Base-by-base conservation (phyloP, 2,329 filamentous ascomycete genomes). In the Aspergillus aculeatus region DNA sequence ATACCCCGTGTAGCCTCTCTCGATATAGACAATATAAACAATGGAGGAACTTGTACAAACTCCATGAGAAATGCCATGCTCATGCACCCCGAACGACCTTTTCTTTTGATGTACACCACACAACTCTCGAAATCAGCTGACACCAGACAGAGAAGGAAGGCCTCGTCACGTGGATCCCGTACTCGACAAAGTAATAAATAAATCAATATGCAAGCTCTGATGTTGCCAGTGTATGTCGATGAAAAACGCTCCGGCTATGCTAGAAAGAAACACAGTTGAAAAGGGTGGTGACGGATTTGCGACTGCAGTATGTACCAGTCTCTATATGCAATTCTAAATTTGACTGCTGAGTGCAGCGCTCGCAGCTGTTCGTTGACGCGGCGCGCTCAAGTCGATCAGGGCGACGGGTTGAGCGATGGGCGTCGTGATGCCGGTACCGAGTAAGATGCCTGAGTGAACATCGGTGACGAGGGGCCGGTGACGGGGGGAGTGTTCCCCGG, bases 381-480 rank as follows among this genome's bases (percentile, higher is more conserved):
- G 12, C 29, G 12, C 29, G 19, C 24, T 26, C 32, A 49, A 14
- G 19, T 35, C 16, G 23, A 41, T 57, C 31, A 68, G n/a, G 63
- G 61, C 5, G 70, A 70, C 12, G 65, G 67, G 47, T 68, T 67
- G 51, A 70, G 48, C 50, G 73, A 75, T 49, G 63, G 68, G 19
- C 68, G 70, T 53, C 72, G 70, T 32, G 69, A 73, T 14, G 61
- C 29, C 3, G 69, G 60, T 26, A 66, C 68, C 38, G 69, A 64
- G 47, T 71, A 74, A 0, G 70, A 68, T 10, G 68, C 66, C 11
- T 64, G 66, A 12, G 66, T 64, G 48, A 74, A 75, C 19, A 72
- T 66, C 9, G 75, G 74, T 7, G 74, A 76, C 14, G 75, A 71
- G 24, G 75, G 74, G 3, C 71, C 69, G 1, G 74, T 75, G 51